Base-by-base conservation (phyloP, 1,284 basidiomycete genomes). In the Chalciporus piperatoides region DNA sequence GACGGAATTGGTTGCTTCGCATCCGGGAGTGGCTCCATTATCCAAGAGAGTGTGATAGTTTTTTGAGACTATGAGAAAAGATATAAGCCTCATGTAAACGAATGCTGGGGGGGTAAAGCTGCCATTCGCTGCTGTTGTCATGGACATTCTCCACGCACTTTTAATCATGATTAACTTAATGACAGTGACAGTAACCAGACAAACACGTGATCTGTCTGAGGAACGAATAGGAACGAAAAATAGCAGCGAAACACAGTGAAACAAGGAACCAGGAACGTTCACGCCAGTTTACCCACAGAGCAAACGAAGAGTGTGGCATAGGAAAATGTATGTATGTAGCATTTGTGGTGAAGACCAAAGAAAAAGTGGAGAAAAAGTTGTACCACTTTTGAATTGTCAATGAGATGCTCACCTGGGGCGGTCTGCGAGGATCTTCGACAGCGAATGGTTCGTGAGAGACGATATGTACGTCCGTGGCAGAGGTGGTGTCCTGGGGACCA, bases 21-120 rank as follows among this genome's bases (percentile, higher is more conserved):
- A 10, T 47, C 49, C 14, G 21, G 38, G 6, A 15, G 23, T 11
- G 25, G 42, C 6, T 57, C 56, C 56, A 58, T 59, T 17, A 36
- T 19, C n/a, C 32, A 32, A 24, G 56, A 52, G 35, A 52, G 42
- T 14, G 39, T 12, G 21, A 54, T 33, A 24, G 35, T 17, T 21
- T 36, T 36, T n/a, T 44, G 36, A 36, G 36, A 44, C 55, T 46
- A 41, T 23, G 44, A 32, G 46, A 32, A 43, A 47, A 24, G 14
- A 25, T 27, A 35, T n/a, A 33, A 32, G 24, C 8, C 15, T 17
- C 8, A 4, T 17, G 32, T 8, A 15, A 32, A 35, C 8, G 33
- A 35, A 35, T 17, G 15, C n/a, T 17, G 15, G n/a, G 15, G 15
- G n/a, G n/a, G n/a, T 15, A n/a, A n/a, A 33, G 25, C 25, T 25